A percentile compares a stretch with the other conserved stretches of the same genome.
Conservation (phyloP, 306 rosid genomes). For the Citrullus amarus region DNA sequence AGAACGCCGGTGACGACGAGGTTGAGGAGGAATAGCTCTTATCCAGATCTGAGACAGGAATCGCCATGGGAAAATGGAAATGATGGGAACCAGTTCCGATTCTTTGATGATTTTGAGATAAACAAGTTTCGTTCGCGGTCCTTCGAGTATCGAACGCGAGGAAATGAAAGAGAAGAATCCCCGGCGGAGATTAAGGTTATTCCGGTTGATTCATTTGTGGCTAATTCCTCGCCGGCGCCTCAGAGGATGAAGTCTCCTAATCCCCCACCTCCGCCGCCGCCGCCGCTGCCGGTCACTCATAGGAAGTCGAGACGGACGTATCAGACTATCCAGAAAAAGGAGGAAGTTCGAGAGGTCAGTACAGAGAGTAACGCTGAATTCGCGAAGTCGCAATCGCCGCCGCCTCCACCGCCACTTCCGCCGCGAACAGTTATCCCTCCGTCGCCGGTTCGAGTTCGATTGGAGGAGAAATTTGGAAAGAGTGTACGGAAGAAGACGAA, state of each 20-base stretch:
- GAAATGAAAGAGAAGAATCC: neutral
- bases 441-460: conserved; percentile 17
- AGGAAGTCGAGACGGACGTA: conserved; percentile 14
- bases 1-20: conserved; percentile 13
- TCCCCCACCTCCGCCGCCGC: conserved; percentile 36
- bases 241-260: conserved; percentile 14
- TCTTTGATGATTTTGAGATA: conserved; percentile 61
- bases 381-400: conserved; percentile 17
- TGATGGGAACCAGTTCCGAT: conserved; percentile 33
- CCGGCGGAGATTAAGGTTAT: conserved; percentile 37
- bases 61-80: conserved; percentile 31
- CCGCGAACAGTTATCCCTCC: conserved; percentile 14
- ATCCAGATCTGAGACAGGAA: conserved; percentile 72
- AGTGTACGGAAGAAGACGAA: conserved; percentile 27
- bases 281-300: conserved; percentile 14
- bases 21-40: conserved; percentile 62
- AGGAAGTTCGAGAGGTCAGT: neutral
- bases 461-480: conserved; percentile 21
- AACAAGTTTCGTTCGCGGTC: conserved; percentile 18
- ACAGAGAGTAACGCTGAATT: neutral
- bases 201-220: conserved; percentile 40
- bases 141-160: neutral
- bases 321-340: conserved; percentile 9
- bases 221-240: conserved; percentile 17
- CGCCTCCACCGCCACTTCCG: conserved; percentile 30